These are phyloP conservation scores for Magnaporthales sp. DNA, from an alignment of 2,329 filamentous ascomycete genomes.

Conservation along the genomic window DNA sequence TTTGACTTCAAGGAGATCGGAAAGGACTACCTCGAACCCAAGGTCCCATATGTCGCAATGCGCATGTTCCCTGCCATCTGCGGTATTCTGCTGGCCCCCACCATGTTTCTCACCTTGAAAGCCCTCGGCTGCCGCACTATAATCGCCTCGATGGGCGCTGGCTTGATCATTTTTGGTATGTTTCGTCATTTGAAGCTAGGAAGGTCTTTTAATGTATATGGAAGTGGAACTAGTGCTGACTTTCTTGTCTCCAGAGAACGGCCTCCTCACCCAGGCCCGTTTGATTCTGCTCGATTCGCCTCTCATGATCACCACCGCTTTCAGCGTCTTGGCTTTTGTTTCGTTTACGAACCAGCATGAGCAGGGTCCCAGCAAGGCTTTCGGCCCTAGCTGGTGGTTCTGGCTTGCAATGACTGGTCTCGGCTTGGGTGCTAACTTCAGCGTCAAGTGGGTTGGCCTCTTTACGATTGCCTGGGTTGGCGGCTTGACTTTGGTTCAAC, in stretches of 20 bases:
- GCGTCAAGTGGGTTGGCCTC: conserved; percentile 97
- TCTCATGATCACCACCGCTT: conserved; percentile 83
- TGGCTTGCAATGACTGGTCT: conserved; percentile 86
- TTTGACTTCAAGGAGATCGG: conserved; percentile 99
- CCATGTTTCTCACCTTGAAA: conserved; percentile 92
- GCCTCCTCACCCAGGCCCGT: conserved; percentile 86
- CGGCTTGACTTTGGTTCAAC: conserved; percentile 77
- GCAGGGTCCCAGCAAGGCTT: conserved; percentile 79
- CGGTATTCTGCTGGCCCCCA: conserved; percentile 80
- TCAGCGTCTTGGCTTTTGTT: conserved; percentile 82
- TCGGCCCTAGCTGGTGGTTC: conserved; percentile 92
- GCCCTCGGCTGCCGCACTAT: conserved; percentile 80
- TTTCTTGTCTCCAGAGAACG: conserved; percentile 61
- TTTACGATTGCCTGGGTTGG: conserved; percentile 99
- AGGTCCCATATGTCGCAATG: conserved; percentile 97
- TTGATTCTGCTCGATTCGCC: conserved; percentile 95
- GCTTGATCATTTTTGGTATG: conserved; percentile 83
- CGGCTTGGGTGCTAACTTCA: conserved; percentile 79
- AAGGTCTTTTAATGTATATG: background rate
- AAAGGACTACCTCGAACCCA: conserved; percentile 93
- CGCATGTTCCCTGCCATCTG: conserved; percentile 84
- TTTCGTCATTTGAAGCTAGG: background rate
- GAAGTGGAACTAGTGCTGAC: background rate
- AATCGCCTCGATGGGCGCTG: conserved; percentile 74
- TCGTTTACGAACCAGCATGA: conserved; percentile 97